Conservation (phyloP, 2,329 filamentous ascomycete genomes). For the Raffaelea arxii region DNA sequence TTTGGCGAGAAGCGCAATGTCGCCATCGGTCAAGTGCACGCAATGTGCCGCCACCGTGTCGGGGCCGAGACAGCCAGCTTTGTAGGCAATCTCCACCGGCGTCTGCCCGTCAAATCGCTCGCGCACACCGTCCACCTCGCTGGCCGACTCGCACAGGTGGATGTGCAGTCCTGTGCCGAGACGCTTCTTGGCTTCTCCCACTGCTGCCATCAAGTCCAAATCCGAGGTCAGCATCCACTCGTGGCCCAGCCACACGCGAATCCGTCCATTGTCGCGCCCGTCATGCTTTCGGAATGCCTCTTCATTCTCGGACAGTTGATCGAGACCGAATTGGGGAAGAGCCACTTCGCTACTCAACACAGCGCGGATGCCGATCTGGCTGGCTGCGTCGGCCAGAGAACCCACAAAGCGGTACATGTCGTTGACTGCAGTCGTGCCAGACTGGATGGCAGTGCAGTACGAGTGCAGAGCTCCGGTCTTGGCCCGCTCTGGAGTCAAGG, state of each 20-base stretch:
- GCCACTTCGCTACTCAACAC: conserved; percentile 4
- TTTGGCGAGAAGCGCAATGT: conserved; percentile 1
- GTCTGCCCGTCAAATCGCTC: not conserved
- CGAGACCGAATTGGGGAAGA: conserved; percentile 1
- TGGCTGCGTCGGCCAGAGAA: not conserved
- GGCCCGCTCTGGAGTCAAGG: not conserved
- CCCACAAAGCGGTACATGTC: conserved; percentile 6
- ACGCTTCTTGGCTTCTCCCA: not conserved
- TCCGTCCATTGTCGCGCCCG: not conserved
- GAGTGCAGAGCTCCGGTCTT: conserved; percentile 1
- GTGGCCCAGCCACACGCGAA: conserved; percentile 4
- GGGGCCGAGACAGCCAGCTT: conserved; percentile 1
- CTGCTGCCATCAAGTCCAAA: not conserved
- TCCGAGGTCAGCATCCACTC: conserved; percentile 7
- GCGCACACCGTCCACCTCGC: not conserved
- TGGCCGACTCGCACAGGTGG: conserved; percentile 5
- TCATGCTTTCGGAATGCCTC: not conserved
- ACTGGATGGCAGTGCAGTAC: conserved; percentile 4
- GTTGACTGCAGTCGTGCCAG: conserved; percentile 5
- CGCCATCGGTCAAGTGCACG: conserved; percentile 3
- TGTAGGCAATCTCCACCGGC: conserved; percentile 3
- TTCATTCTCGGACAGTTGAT: conserved; percentile 3
- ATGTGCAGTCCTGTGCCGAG: conserved; percentile 3
- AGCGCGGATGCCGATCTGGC: conserved; percentile 4
- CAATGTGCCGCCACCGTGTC: conserved; percentile 4